Conservation (phyloP, 768 basidiomycete species). For the Daedalea quercina region DNA sequence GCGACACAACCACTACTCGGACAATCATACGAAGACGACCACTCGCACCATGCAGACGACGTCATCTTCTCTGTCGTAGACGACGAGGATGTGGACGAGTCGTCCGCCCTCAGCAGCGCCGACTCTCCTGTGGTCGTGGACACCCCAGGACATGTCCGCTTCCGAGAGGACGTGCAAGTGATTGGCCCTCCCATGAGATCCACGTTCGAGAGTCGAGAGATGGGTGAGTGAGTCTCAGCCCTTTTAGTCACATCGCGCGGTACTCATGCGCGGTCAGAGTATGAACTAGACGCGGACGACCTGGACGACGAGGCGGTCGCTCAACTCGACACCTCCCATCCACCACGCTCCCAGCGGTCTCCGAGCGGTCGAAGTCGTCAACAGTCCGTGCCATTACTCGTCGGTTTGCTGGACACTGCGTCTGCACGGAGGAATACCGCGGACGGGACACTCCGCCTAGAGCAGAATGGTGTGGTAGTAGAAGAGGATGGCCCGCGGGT, state of each 20-base stretch:
- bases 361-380: slow-evolving; percentile 33
- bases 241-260: neutral
- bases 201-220: slow-evolving; percentile 70
- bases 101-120: slow-evolving; percentile 21
- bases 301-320: slow-evolving; percentile 45
- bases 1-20: slow-evolving; percentile 54
- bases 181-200: slow-evolving; percentile 67
- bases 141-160: slow-evolving; percentile 43
- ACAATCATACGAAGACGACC: slow-evolving; percentile 34
- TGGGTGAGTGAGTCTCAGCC: slow-evolving; percentile 50
- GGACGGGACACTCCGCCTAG: slow-evolving; percentile 48
- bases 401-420: slow-evolving; percentile 68
- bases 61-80: slow-evolving; percentile 51
- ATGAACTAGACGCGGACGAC: slow-evolving; percentile 79
- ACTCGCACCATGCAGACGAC: slow-evolving; percentile 22
- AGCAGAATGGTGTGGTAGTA: slow-evolving; percentile 18
- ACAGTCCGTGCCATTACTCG: slow-evolving; percentile 68
- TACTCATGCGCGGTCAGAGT: slow-evolving; percentile 42
- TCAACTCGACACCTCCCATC: slow-evolving; percentile 24
- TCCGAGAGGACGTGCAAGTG: slow-evolving; percentile 63
- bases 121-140: slow-evolving; percentile 15
- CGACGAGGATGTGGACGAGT: slow-evolving; percentile 37
- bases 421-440: slow-evolving; percentile 40
- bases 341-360: slow-evolving; percentile 22
- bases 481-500: slow-evolving; percentile 25